Evolutionary conservation across 2,329 filamentous ascomycete species (phyloP).

Genomic region (Sarocladium brachiariae): DNA sequence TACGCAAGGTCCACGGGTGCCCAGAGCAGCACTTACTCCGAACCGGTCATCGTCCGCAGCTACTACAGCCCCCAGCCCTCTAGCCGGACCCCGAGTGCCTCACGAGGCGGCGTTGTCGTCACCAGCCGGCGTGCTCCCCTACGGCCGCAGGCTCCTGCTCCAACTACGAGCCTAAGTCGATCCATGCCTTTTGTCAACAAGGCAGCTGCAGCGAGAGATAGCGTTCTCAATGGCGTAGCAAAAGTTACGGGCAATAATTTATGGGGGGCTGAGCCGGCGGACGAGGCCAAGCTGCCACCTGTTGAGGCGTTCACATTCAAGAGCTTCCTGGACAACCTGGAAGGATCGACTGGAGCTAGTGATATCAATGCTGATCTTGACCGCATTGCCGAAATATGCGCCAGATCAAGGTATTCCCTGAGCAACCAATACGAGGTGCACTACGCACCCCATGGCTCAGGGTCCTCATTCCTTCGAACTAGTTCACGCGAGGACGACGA

Average conservation of each 20-base stretch:
- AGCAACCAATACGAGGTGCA: constrained; percentile 64
- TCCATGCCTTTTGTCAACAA: constrained; percentile 27
- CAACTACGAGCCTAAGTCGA: constrained; percentile 20
- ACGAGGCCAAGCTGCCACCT: constrained; percentile 47
- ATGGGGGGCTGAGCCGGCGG: constrained; percentile 18
- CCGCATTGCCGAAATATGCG: constrained; percentile 61
- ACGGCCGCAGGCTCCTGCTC: constrained; percentile 14
- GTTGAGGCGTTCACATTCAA: constrained; percentile 60
- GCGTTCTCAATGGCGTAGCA: constrained; percentile 36
- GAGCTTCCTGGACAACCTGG: constrained; percentile 53
- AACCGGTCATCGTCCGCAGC: constrained; percentile 59
- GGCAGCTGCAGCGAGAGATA: constrained; percentile 27
- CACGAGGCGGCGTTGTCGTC: constrained; percentile 22
- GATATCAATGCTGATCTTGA: constrained; percentile 54
- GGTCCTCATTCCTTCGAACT: constrained; percentile 37
- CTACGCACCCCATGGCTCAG: constrained; percentile 54
- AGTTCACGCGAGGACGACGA: constrained; percentile 25
- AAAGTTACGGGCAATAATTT: constrained; percentile 34
- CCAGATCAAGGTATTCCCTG: constrained; percentile 55
- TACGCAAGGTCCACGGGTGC: constrained; percentile 51
- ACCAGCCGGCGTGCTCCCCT: background rate
- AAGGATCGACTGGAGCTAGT: constrained; percentile 31
- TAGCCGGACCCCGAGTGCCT: constrained; percentile 24
- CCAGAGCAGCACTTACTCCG: constrained; percentile 52
- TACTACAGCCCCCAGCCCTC: constrained; percentile 43